Evolutionary conservation across 1,139 yeast genomes (phyloP), one percentile per base, ranked within the genome.

Genomic region (Candida tetrigidarum): DNA sequence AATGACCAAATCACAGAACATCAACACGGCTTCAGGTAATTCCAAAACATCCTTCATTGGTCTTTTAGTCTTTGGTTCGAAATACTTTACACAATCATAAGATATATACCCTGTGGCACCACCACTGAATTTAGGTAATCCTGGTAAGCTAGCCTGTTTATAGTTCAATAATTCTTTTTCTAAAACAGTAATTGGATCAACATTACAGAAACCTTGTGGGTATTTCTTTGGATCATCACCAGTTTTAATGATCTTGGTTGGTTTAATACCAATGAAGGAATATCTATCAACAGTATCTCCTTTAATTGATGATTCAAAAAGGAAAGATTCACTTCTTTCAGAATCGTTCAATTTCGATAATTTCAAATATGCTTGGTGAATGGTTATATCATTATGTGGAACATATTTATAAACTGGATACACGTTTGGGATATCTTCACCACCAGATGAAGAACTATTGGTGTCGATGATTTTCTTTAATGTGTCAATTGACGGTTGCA

Each of bases 41-140:
- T 86, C 69, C 55, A 93, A 69, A 1, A 86, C 84, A 63, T 93
- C 98, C 56, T 86, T 81, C 58, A 92, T 73, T 7, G 78, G 79
- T 54, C 90, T 80, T 48, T 76, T 76, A 1, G 98, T 92, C 58
- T 78, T 85, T 46, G 99, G 99, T 67, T 93, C 99, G 58, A 93
- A 93, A 66, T 93, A 93, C 60, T 90, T 87, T 60, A 93, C 86
- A 71, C 99, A 93, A 64, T 95, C 99, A 59, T 93, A 93, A 0
- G 97, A 89, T 39, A 93, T 83, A 61, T 91, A 93, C 0, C 99
- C 99, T 42, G 93, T 79, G 8, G 98, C 98, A 51, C 99, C 99
- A 44, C 99, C 99, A 57, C 93, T 84, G 47, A 92, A 74, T 51
- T 80, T 80, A 8, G 97, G 97, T 47, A 87, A 69, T 32, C 96